Conservation (phyloP, 2,329 filamentous ascomycete species). For the Paracorniculantispora psalliotae region DNA sequence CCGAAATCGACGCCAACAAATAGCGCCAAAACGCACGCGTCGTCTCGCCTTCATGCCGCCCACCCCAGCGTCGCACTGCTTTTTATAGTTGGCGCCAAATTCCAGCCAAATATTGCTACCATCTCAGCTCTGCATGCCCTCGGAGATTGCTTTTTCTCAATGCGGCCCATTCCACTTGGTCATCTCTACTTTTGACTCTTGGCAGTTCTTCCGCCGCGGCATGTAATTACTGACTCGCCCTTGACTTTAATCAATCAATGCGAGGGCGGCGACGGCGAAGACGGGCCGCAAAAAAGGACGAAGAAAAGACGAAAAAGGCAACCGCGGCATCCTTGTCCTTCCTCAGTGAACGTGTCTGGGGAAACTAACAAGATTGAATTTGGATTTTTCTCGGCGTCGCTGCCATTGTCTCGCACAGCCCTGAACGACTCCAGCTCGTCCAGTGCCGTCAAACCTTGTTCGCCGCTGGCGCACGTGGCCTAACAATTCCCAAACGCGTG, state of each 20-base stretch:
- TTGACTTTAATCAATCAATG: too few relatives aligned
- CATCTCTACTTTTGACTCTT: too few relatives aligned
- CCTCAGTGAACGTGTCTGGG: background rate
- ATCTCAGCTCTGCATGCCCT: background rate
- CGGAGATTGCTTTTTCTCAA: background rate
- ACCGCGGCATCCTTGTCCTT: background rate
- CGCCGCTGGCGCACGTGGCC: background rate
- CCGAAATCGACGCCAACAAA: background rate
- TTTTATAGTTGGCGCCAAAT: background rate
- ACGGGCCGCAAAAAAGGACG: background rate
- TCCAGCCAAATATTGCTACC: conserved; percentile 6
- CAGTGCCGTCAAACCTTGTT: conserved; percentile 4
- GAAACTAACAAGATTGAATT: background rate
- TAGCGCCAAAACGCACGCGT: background rate
- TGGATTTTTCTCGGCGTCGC: background rate
- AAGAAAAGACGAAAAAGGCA: background rate
- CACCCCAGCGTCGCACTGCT: background rate
- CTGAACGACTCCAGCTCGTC: background rate
- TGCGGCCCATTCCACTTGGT: background rate
- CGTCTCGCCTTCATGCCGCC: background rate
- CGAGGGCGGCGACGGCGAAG: too few relatives aligned
- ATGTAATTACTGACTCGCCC: too few relatives aligned
- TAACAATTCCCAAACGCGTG: background rate
- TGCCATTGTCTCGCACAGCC: background rate
- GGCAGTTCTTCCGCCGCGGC: background rate